phyloP scores from a whole-genome alignment of 2,329 filamentous ascomycete species.

The Colletotrichum tamarilloi region DNA sequence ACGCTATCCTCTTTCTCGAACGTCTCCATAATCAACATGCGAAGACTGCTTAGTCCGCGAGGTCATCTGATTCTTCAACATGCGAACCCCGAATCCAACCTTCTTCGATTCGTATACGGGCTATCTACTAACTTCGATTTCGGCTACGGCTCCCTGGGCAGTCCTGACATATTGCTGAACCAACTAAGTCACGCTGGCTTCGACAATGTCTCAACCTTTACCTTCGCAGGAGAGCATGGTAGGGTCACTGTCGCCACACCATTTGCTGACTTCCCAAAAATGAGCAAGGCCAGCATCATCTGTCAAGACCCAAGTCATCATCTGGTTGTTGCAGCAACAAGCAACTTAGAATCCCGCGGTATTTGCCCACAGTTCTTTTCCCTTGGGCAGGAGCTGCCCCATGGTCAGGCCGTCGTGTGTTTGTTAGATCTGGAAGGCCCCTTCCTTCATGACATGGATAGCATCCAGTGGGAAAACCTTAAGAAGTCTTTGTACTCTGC shows the following conservation, averaged over 20 bases:
- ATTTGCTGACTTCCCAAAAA: background rate
- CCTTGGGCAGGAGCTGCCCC: constrained; percentile 5
- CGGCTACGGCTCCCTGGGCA: background rate
- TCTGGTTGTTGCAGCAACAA: background rate
- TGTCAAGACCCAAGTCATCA: constrained; percentile 3
- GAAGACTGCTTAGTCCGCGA: constrained; percentile 17
- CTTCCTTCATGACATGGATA: constrained; percentile 11
- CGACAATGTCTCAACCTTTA: background rate
- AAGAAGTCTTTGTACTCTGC: constrained; percentile 18
- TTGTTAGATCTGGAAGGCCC: constrained; percentile 22
- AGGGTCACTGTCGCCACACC: background rate
- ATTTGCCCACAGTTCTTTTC: background rate
- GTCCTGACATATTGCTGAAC: background rate
- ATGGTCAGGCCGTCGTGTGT: constrained; percentile 19
- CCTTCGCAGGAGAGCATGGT: constrained; percentile 9
- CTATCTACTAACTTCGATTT: background rate
- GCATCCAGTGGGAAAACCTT: background rate
- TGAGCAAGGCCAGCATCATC: constrained; percentile 1
- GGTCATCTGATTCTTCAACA: constrained; percentile 4
- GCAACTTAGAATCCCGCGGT: background rate
- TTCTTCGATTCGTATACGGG: background rate
- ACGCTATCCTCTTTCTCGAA: background rate
- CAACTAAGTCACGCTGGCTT: constrained; percentile 11
- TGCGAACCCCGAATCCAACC: constrained; percentile 9
- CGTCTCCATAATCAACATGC: background rate